Percentiles rank a stretch among this genome's conserved stretches.
phyloP scores from a whole-genome alignment of 2,329 filamentous ascomycete genomes.

The Fusarium scirpi region DNA sequence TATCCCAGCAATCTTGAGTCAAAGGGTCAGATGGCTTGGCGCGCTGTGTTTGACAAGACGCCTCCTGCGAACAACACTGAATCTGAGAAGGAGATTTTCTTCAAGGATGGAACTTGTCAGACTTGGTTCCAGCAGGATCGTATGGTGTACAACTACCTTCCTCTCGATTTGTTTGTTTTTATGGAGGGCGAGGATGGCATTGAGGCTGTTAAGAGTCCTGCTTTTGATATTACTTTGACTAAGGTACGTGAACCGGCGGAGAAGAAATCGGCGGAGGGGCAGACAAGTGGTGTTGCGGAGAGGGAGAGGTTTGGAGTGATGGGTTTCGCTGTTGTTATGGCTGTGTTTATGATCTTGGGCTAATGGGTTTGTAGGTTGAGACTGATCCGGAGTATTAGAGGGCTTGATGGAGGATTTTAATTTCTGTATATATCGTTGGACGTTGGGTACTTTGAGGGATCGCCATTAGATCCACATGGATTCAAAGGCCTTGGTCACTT shows the following conservation, averaged over 20 bases:
- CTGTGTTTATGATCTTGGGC: constrained; percentile 25
- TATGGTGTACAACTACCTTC: constrained; percentile 49
- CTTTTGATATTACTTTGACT: constrained; percentile 46
- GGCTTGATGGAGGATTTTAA: background rate
- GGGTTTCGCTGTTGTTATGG: background rate
- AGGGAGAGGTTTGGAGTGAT: constrained; percentile 6
- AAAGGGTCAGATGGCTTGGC: constrained; percentile 48
- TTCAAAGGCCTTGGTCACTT: too few species aligned
- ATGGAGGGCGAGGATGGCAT: constrained; percentile 22
- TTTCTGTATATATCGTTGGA: background rate
- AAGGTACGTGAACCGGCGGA: constrained; percentile 44
- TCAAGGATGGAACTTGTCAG: constrained; percentile 47
- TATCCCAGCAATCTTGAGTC: constrained; percentile 48
- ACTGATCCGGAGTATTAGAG: background rate
- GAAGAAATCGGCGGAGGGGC: constrained; percentile 18
- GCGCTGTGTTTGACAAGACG: constrained; percentile 48
- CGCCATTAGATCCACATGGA: accelerated
- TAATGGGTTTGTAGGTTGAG: constrained; percentile 33
- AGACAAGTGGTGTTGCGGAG: constrained; percentile 5
- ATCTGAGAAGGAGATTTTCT: constrained; percentile 46
- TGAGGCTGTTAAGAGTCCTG: constrained; percentile 41
- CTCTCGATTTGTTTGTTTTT: constrained; percentile 50
- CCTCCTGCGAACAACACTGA: constrained; percentile 28
- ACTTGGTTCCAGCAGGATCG: constrained; percentile 52
- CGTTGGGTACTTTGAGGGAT: background rate